Percentiles rank a stretch among this genome's conserved stretches.
These are phyloP conservation scores for Nitzschia inconspicua DNA, from an alignment of 108 stramenopile species.

Conservation along the genomic window DNA sequence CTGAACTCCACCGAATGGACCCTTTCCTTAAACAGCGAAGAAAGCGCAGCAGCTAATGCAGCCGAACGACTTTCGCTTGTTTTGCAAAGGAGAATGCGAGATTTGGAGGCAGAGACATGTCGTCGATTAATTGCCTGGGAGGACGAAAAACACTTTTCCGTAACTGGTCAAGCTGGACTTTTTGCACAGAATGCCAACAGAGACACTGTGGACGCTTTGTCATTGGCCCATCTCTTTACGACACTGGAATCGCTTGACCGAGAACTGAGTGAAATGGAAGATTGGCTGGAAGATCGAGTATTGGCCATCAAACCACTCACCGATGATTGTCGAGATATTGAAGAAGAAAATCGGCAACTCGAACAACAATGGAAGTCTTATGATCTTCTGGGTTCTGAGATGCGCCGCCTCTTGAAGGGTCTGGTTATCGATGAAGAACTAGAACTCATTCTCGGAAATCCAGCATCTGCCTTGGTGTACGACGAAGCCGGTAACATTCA, in stretches of 20 bases:
- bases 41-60: slow-evolving; percentile 55
- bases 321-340: slow-evolving; percentile 84
- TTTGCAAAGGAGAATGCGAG: slow-evolving; percentile 79
- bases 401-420: slow-evolving; percentile 71
- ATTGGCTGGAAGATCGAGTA: slow-evolving; percentile 78
- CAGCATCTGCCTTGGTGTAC: slow-evolving; percentile 69
- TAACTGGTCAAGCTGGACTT: slow-evolving; percentile 26
- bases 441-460: slow-evolving; percentile 69
- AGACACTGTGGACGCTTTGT: slow-evolving; percentile 67
- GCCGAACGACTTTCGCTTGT: slow-evolving; percentile 65
- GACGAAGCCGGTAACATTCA: slow-evolving; percentile 66
- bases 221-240: slow-evolving; percentile 63
- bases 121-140: slow-evolving; percentile 89
- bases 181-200: slow-evolving; percentile 20
- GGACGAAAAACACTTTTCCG: slow-evolving; percentile 80
- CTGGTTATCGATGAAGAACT: slow-evolving; percentile 56
- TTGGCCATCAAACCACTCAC: slow-evolving; percentile 86
- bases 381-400: slow-evolving; percentile 68
- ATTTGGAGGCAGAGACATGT: slow-evolving; percentile 87
- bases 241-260: slow-evolving; percentile 76
- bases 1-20: slow-evolving; percentile 72
- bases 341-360: slow-evolving; percentile 87
- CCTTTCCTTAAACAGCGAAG: slow-evolving; percentile 42
- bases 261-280: slow-evolving; percentile 80
- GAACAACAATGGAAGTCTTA: slow-evolving; percentile 89